Base-by-base conservation (phyloP, 202 grass and related monocot species). In the Dendrocalamus latiflorus region DNA sequence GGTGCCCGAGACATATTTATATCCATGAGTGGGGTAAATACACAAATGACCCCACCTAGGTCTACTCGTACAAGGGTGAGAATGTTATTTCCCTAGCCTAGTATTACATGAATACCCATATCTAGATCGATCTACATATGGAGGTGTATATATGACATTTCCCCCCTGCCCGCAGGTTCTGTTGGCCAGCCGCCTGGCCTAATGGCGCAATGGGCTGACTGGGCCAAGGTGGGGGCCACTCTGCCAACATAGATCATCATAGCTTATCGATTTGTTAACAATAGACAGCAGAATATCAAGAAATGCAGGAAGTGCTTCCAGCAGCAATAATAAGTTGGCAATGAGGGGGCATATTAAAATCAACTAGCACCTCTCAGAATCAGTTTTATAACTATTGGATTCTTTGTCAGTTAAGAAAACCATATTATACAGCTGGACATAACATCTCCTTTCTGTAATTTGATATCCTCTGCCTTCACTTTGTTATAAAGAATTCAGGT, bases 241-340 rank as follows among this genome's bases (percentile, higher is more conserved):
- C 30, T 3, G 30, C 30, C 30, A 33, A 33, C 30, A 59, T 33
- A 70, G 6, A 88, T 48, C 21, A 17, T 36, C 20, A 74, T n/a
- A 79, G 49, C 39, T 18, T 36, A 75, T 75, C n/a, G 9, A 64
- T 82, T 63, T 69, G 43, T 22, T 70, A 21, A 6, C 10, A 41
- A 69, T 16, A 8, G 28, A 10, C 5, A 54, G 17, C 53, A 77
- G 13, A 57, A 79, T 48, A 72, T 18, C 33, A 24, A 74, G 39
- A 48, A 68, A 42, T 26, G 26, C 26, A 44, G 30, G 1, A n/a
- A 18, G 20, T 74, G 79, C 33, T 36, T 82, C 54, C 45, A 68
- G 60, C 13, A 83, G 30, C 1, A 90, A 45, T 38, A 21, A 42
- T 81, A 54, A 71, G n/a, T 49, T 86, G 22, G 38, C 24, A 26